A percentile compares a stretch with the other conserved stretches of the same genome.
Evolutionary conservation across 169 alveolate genomes (phyloP).

Genomic region (Eimeria sp.): DNA sequence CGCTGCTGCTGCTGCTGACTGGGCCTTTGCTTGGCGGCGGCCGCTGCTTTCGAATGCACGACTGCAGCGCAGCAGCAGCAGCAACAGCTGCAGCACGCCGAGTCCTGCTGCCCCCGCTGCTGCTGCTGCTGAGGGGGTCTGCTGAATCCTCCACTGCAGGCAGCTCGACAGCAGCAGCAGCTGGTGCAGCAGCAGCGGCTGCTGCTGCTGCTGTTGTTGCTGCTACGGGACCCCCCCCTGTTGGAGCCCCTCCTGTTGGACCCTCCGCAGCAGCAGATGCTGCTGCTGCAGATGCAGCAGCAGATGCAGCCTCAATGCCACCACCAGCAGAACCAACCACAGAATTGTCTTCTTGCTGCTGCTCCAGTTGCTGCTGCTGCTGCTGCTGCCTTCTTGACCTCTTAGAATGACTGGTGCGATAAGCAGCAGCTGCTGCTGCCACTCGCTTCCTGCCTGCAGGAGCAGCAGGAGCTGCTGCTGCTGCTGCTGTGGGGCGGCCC

Average conservation of each 20-base stretch:
- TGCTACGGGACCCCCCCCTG: neutral
- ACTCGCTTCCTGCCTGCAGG: neutral
- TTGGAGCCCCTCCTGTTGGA: neutral
- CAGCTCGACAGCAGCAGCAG: slow-evolving; percentile 30
- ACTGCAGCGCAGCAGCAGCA: slow-evolving; percentile 60
- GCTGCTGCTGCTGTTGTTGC: slow-evolving; percentile 15
- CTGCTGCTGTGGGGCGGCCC: neutral
- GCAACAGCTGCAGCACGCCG: slow-evolving; percentile 40
- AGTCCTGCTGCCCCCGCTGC: slow-evolving; percentile 24
- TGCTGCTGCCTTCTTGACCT: neutral
- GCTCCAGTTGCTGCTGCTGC: slow-evolving; percentile 24
- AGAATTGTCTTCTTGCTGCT: too few relatives aligned
- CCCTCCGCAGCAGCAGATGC: neutral
- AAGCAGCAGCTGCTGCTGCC: slow-evolving; percentile 14
- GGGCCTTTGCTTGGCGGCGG: neutral
- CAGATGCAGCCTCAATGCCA: neutral
- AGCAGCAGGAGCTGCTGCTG: neutral
- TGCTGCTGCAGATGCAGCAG: neutral
- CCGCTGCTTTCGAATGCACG: neutral
- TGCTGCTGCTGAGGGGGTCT: slow-evolving; percentile 26
- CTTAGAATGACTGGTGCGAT: neutral
- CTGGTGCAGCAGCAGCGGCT: neutral
- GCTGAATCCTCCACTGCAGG: neutral
- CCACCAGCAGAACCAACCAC: too few relatives aligned
- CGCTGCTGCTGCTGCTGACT: slow-evolving; percentile 9